Evolutionary conservation across 208 protist genomes (phyloP), one percentile per base, ranked within the genome.

Genomic region (Leishmania turanica): DNA sequence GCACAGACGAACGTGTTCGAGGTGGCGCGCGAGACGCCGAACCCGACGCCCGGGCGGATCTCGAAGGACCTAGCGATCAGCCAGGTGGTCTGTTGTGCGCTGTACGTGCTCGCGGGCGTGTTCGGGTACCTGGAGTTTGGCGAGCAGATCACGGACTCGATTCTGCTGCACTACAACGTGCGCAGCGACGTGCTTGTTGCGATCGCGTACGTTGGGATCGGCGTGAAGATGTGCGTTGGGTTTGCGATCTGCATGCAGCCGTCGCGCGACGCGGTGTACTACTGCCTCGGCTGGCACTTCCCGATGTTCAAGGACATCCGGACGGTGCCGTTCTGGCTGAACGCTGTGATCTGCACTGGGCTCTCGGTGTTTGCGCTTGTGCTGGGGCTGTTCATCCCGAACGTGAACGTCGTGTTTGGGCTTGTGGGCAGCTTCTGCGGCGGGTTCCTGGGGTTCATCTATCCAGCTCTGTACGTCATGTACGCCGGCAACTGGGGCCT

Each of bases 91-190:
- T 96, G 93, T 85, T 90, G 83, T 78, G 70, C 87, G 47, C 79
- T 96, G 49, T 97, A 97, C 87, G 81, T 93, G 68, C 54, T 96
- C 54, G 86, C 92, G 5, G 95, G 93, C 65, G 49, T 95, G 74
- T 95, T 96, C 60, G 93, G 93, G 58, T 95, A 96, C 87, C 70
- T 91, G 9, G 92, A 97, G 72, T 96, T 97, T 81, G 91, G 91
- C 51, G 76, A 85, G 21, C 82, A 84, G 37, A 77, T 90, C 1
- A 84, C 56, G 3, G 93, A 81, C 74, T 94, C 94, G 56, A 89
- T 97, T 65, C 87, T 98, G 69, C 83, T 84, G 17, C 83, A 88
- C 69, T 95, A 95, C 89, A 88, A 94, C 75, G 79, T 90, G 24
- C 83, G 76, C 69, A 83, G 72, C 42, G 79, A 93, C 75, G 85